Base-by-base conservation (phyloP, 768 basidiomycete genomes). In the Leccinum pellstonianum region DNA sequence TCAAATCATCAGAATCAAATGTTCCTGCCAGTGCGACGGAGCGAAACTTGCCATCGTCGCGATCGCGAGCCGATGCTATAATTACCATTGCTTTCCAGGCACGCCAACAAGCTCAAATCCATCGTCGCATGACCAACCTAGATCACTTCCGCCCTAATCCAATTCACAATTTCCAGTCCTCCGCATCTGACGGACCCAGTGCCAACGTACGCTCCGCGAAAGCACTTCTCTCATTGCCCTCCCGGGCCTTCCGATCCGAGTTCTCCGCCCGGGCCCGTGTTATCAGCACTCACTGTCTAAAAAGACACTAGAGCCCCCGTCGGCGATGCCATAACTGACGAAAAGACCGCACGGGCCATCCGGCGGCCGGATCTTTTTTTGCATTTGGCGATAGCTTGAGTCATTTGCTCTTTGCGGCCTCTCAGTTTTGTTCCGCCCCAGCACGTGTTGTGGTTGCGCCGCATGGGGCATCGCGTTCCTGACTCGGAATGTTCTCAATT, bases 311-410 rank as follows among this genome's bases (percentile, higher is more conserved):
- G 78, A 81, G 52, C 91, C 91, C 4, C 82, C 85, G 11, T 90
- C 90, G 27, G 27, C 27, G 5, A 83, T 81, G 73, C 90, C 90
- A 93, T 65, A 79, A 27, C 81, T 93, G 8, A 87, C 62, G 84
- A 90, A 59, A 88, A 87, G 75, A 89, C 87, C 66, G 81, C 84
- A 11, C 77, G 85, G 66, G 91, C 91, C 19, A 87, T 91, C 49
- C 81, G 81, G 33, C 77, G 90, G 56, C 88, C 91, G 2, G 71
- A 74, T 87, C 47, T 17, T 38, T 38, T 93, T 72, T 86, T 93
- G 83, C 41, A 79, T 91, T 59, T 90, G 90, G 88, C 64, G 61
- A 62, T 73, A 61, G 50, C 21, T 12, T 35, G 25, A 5, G 25
- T 58, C 31, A 33, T 33, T 33, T 14, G 1, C 35, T 37, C 14